Evolutionary conservation across 2,329 filamentous ascomycete species (phyloP), one percentile per base, ranked within the genome.

Genomic region (Bretziella fagacearum): DNA sequence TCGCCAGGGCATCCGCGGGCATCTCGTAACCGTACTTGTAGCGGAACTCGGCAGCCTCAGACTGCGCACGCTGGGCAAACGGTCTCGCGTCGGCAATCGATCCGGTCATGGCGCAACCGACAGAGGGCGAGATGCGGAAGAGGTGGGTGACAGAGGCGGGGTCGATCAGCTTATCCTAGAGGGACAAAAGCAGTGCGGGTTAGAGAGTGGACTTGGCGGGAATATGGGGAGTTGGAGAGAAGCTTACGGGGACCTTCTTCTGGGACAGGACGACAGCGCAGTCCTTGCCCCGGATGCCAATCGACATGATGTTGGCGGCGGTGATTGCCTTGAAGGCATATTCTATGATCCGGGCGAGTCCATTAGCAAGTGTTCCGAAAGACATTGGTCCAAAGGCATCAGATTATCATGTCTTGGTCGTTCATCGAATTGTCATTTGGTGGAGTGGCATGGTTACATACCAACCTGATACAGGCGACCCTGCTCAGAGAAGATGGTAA

Each of bases 311-410:
- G 67, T 96, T 96, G 56, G 91, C 91, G 52, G 91, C 89, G 56
- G 91, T 98, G 67, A 98, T 98, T 51, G 91, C 91, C 72, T 98
- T 98, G 79, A 98, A 98, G 58, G 91, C 91, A 89, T 98, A 98
- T 74, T 98, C 91, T 96, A n/a, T n/a, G n/a, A n/a, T n/a, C n/a
- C n/a, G n/a, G n/a, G n/a, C n/a, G n/a, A n/a, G n/a, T n/a, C n/a
- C 3, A 29, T 22, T 29, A 17, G 11, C 7, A 42, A 15, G 13
- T 18, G 15, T 33, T 7, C 15, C 11, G n/a, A n/a, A n/a, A n/a
- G n/a, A n/a, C n/a, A n/a, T n/a, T n/a, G n/a, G n/a, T n/a, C n/a
- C n/a, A n/a, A n/a, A n/a, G n/a, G n/a, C n/a, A n/a, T n/a, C n/a
- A n/a, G n/a, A n/a, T n/a, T n/a, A n/a, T n/a, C n/a, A n/a, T n/a